Evolutionary conservation across 805 yeast genomes (phyloP).

Genomic region (Saccharomycopsis sp.): DNA sequence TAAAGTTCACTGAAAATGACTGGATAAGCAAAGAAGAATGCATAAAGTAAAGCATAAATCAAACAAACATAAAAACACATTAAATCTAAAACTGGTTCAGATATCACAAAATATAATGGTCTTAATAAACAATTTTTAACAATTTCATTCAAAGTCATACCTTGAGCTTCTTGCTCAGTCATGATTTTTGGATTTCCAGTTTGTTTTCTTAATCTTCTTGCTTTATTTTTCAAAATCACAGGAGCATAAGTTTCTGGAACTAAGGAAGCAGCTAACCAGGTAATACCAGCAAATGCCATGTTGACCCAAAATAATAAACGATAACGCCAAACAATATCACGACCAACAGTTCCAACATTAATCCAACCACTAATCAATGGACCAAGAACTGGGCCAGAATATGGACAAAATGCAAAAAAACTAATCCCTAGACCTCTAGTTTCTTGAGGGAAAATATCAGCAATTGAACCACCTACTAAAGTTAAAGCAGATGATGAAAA

Average conservation of each 20-base stretch:
- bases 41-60: slow-evolving; percentile 83
- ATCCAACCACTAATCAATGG: slow-evolving; percentile 85
- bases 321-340: slow-evolving; percentile 29
- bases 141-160: slow-evolving; percentile 58
- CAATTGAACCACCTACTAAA: slow-evolving; percentile 83
- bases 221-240: slow-evolving; percentile 58
- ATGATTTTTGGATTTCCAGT: slow-evolving; percentile 77
- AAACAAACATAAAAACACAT: slow-evolving; percentile 81
- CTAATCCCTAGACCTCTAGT: slow-evolving; percentile 87
- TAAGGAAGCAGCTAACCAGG: slow-evolving; percentile 53
- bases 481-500: slow-evolving; percentile 76
- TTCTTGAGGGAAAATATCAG: slow-evolving; percentile 75
- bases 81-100: slow-evolving; percentile 79
- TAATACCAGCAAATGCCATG: slow-evolving; percentile 81
- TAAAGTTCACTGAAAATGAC: slow-evolving; percentile 73
- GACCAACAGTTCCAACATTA: slow-evolving; percentile 48
- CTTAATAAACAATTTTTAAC: slow-evolving; percentile 62
- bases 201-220: slow-evolving; percentile 56
- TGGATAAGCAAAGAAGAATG: slow-evolving; percentile 93
- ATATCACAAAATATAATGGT: slow-evolving; percentile 65
- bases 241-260: slow-evolving; percentile 94
- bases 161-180: slow-evolving; percentile 88
- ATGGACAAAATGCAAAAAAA: slow-evolving; percentile 84
- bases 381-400: slow-evolving; percentile 87
- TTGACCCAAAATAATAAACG: slow-evolving; percentile 82